These are phyloP conservation scores for Strigomonas culicis DNA, from an alignment of 208 protist species.

Conservation along the genomic window DNA sequence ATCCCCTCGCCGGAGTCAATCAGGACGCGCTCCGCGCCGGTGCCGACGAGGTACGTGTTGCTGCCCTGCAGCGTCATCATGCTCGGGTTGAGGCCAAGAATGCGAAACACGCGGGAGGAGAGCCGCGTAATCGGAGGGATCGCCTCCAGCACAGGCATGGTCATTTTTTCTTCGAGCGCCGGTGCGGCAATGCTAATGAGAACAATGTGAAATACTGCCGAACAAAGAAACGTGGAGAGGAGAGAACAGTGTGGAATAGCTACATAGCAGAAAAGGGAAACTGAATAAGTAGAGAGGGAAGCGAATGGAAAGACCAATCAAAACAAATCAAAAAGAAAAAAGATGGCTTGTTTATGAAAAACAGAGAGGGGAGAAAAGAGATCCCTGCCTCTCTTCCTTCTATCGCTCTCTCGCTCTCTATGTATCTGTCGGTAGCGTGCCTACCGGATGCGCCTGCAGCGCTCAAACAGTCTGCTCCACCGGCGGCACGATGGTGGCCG, in stretches of 20 bases:
- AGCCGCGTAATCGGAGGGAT: constrained; percentile 32
- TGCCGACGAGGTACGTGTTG: constrained; percentile 74
- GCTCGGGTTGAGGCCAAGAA: constrained; percentile 70
- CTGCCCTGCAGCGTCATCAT: constrained; percentile 65
- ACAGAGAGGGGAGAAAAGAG: constrained; percentile 8
- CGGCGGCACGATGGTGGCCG: neutral
- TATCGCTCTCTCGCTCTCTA: too few species aligned
- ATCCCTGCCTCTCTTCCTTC: neutral
- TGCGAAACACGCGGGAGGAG: constrained; percentile 35
- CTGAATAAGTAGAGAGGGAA: neutral
- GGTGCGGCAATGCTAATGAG: neutral
- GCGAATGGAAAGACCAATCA: neutral
- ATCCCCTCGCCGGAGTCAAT: constrained; percentile 63
- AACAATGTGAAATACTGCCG: neutral
- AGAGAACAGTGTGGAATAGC: neutral
- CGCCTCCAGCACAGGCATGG: constrained; percentile 6
- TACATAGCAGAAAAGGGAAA: neutral
- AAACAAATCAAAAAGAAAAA: neutral
- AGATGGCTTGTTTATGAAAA: neutral
- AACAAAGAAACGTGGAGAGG: neutral
- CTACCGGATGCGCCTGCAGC: too few species aligned
- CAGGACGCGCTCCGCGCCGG: constrained; percentile 34
- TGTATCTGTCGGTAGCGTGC: too few species aligned
- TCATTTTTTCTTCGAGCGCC: constrained; percentile 2
- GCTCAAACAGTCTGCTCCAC: too few species aligned